Evolutionary conservation across 768 basidiomycete species (phyloP), one percentile per base, ranked within the genome.

Genomic region (button mushroom (Agaricus bisporus)): DNA sequence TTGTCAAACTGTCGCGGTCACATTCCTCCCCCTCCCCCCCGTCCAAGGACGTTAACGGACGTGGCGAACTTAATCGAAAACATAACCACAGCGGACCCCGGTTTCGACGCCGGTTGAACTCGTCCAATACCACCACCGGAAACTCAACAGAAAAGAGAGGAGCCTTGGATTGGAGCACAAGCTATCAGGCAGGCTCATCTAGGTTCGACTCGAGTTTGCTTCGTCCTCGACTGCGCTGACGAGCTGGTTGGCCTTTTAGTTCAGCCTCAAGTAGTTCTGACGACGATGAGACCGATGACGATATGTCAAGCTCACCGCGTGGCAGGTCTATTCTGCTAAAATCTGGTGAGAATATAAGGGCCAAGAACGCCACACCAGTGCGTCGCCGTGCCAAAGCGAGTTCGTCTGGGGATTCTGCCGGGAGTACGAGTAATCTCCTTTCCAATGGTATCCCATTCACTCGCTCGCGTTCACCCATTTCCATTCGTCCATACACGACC

Each of bases 151-250:
- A 29, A 18, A 65, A 59, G 49, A 52, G 55, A 41, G 66, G 69
- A 54, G 68, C 67, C 55, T 62, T 82, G 59, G 89, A 84, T 59
- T 82, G 89, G 83, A 92, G 88, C 62, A 91, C 89, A 11, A 91
- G 89, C 59, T 92, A 92, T 68, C 86, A 90, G 55, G 90, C 85
- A 26, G 90, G 90, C 42, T 88, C 88, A 32, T 91, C 88, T 9
- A 82, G 86, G 88, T 86, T 61, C 57, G 79, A 61, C 11, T 15
- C 3, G 14, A 46, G 28, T 43, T 42, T 49, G 25, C 14, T 18
- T 6, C 49, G 41, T 47, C n/a, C 51, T n/a, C 3, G 14, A 39
- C 28, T 44, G 25, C 6, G 5, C 35, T 26, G 11, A 43, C 49
- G 35, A 38, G 42, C 28, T 38, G 35, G 26, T 22, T 48, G 18